A percentile compares a stretch with the other conserved stretches of the same genome.
phyloP scores from a whole-genome alignment of 1,139 yeast species.

The Kluyveromyces sp. region DNA sequence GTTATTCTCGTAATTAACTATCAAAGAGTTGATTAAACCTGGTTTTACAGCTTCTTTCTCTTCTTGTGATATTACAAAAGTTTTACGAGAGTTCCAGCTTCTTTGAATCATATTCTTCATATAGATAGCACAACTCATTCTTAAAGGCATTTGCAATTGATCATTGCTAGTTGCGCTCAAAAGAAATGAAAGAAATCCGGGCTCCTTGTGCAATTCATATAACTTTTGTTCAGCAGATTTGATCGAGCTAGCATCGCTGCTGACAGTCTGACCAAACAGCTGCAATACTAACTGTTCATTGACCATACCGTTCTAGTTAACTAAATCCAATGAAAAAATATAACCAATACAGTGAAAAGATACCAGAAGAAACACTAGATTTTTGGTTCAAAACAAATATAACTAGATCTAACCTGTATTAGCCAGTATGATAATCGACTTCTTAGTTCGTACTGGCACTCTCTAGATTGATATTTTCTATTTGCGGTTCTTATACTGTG shows the following conservation, averaged over 20 bases:
- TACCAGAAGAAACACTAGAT: not conserved
- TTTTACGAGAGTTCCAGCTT: constrained; percentile 43
- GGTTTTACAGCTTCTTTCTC: constrained; percentile 49
- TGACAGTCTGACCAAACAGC: constrained; percentile 75
- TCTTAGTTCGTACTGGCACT: too few species aligned
- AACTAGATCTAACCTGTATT: not conserved
- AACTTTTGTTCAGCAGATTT: constrained; percentile 65
- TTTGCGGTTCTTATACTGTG: too few species aligned
- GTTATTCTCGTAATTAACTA: constrained; percentile 33
- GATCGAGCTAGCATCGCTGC: constrained; percentile 57
- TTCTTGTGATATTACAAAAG: constrained; percentile 39
- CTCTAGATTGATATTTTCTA: too few species aligned
- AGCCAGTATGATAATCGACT: too few species aligned
- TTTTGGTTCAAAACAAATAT: not conserved
- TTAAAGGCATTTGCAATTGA: constrained; percentile 40
- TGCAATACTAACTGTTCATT: constrained; percentile 60
- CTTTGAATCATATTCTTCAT: constrained; percentile 56
- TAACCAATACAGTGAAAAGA: not conserved
- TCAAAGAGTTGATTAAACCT: constrained; percentile 43
- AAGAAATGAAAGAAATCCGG: constrained; percentile 53
- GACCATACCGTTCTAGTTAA: constrained; percentile 30
- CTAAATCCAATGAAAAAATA: not conserved
- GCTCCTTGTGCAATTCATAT: constrained; percentile 43
- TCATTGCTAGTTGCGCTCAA: constrained; percentile 46
- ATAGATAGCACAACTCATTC: constrained; percentile 58